Conservation (phyloP, 2,329 filamentous ascomycete species). For the Bimuria novae-zelandiae region DNA sequence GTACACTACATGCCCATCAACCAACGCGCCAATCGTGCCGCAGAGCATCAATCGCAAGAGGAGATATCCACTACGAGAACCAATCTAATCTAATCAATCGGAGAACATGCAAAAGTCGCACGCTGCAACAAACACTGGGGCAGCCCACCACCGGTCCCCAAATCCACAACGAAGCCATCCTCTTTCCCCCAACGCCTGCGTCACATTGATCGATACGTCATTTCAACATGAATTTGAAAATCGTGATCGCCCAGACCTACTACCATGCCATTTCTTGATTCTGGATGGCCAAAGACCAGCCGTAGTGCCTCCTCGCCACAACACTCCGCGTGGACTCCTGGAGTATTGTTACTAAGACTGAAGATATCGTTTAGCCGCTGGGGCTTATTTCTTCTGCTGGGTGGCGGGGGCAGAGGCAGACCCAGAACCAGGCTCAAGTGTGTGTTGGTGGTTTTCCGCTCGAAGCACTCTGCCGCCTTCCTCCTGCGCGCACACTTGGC, state of each 20-base stretch:
- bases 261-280: not conserved
- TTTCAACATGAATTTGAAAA: not conserved
- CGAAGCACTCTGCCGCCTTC: constrained; percentile 72
- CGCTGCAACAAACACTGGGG: constrained; percentile 2
- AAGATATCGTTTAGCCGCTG: too few species aligned
- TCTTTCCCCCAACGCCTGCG: constrained; percentile 5
- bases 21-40: not conserved
- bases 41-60: not conserved
- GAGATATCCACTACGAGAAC: not conserved
- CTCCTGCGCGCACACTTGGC: constrained; percentile 80
- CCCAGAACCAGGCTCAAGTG: constrained; percentile 69
- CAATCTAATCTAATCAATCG: not conserved
- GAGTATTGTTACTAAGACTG: too few species aligned
- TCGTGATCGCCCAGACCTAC: not conserved
- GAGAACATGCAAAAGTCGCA: not conserved
- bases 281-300: too few species aligned
- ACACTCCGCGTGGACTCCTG: not conserved
- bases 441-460: constrained; percentile 79
- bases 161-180: not conserved
- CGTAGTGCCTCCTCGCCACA: not conserved
- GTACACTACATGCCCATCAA: not conserved
- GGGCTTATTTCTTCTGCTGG: constrained; percentile 42
- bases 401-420: constrained; percentile 35
- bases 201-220: constrained; percentile 4
- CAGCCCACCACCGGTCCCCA: not conserved